Evolutionary conservation across 192 early-diverging fungal genomes (phyloP).

Genomic region (Linnemannia exigua): DNA sequence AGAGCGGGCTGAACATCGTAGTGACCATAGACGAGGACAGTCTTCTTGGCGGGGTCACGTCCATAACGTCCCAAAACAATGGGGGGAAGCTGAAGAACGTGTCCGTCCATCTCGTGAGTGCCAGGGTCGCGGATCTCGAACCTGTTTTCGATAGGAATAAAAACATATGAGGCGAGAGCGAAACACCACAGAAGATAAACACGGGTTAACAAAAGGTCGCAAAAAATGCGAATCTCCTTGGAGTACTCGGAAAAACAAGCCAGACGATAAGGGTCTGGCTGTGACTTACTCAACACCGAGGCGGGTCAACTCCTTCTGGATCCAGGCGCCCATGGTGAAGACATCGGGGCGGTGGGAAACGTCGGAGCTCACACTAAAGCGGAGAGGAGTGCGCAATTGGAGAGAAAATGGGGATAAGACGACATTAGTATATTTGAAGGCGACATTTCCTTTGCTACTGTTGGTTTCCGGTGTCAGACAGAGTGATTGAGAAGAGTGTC

Average conservation of each 20-base stretch:
- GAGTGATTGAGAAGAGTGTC: background rate
- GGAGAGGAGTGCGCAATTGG: background rate
- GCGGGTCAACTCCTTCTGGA: constrained; percentile 82
- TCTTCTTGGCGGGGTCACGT: constrained; percentile 93
- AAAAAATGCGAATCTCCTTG: background rate
- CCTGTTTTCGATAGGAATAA: no score
- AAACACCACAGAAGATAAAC: background rate
- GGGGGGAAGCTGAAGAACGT: constrained; percentile 86
- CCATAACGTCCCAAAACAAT: constrained; percentile 94
- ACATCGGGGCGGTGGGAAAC: constrained; percentile 83
- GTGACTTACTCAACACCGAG: constrained; percentile 64
- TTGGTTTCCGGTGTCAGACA: background rate
- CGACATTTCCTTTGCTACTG: background rate
- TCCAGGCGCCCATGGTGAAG: constrained; percentile 91
- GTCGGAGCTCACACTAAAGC: constrained; percentile 79
- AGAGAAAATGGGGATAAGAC: background rate
- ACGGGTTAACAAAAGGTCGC: background rate
- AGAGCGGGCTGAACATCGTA: constrained; percentile 98
- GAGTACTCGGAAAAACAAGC: background rate
- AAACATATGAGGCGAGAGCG: background rate
- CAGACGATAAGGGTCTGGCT: constrained; percentile 19
- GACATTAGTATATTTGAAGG: background rate
- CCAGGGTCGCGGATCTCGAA: constrained; percentile 80
- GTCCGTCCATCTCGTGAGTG: constrained; percentile 87
- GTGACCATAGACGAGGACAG: constrained; percentile 97